Conservation (phyloP, 768 basidiomycete species). For the Pluteus cervinus region DNA sequence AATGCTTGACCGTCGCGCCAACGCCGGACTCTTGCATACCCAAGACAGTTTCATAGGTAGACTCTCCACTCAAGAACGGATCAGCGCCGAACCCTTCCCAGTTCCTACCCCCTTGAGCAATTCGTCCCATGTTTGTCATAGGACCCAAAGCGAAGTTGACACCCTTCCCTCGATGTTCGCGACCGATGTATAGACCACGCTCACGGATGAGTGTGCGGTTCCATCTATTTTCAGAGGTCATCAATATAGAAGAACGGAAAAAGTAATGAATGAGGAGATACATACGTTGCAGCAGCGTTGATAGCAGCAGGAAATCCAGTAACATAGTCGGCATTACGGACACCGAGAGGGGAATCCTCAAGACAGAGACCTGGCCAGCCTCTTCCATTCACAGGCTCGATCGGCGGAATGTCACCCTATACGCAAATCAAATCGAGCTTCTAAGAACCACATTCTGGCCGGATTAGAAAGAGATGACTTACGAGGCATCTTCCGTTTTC, state of each 20-base stretch:
- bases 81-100: constrained; percentile 97
- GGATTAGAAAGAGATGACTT: constrained; percentile 14
- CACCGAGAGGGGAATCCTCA: constrained; percentile 74
- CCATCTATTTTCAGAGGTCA: constrained; percentile 9
- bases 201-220: constrained; percentile 73
- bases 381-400: constrained; percentile 33
- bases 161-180: constrained; percentile 80
- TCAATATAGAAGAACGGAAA: neutral
- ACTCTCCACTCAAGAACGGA: constrained; percentile 79
- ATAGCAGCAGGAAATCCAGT: constrained; percentile 83
- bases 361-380: constrained; percentile 69
- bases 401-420: constrained; percentile 52
- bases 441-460: neutral
- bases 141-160: constrained; percentile 74
- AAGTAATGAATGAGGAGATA: no score
- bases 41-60: constrained; percentile 72
- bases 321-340: constrained; percentile 67
- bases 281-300: constrained; percentile 76
- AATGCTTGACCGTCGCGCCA: constrained; percentile 85
- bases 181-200: constrained; percentile 74
- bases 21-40: constrained; percentile 78
- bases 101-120: constrained; percentile 77
- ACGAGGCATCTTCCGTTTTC: constrained; percentile 61
- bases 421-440: neutral
- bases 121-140: constrained; percentile 85